A percentile compares a stretch with the other conserved stretches of the same genome.
These are phyloP conservation scores for Trichophaea hybrida DNA, from an alignment of 2,329 filamentous ascomycete genomes.

Conservation along the genomic window DNA sequence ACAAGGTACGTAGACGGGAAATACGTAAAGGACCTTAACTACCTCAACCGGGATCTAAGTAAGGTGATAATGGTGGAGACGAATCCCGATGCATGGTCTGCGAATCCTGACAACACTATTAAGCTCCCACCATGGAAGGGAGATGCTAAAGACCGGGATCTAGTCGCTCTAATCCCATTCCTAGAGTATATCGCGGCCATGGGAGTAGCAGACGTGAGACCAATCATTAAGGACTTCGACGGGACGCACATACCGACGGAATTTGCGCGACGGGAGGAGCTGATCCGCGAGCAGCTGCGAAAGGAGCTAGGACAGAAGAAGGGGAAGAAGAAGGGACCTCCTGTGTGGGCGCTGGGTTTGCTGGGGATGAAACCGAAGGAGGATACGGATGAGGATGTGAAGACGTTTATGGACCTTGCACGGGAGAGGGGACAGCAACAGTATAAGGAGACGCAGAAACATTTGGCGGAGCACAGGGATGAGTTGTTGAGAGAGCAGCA, in stretches of 20 bases:
- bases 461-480: constrained; percentile 85
- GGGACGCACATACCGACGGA: constrained; percentile 78
- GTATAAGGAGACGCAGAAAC: constrained; percentile 76
- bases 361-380: constrained; percentile 64
- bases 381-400: constrained; percentile 61
- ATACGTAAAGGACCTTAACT: constrained; percentile 97
- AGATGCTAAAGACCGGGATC: constrained; percentile 64
- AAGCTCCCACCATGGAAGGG: constrained; percentile 83
- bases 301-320: constrained; percentile 58
- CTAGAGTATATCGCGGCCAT: constrained; percentile 94
- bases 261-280: constrained; percentile 75
- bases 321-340: constrained; percentile 43
- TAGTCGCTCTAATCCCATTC: constrained; percentile 85
- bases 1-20: constrained; percentile 93
- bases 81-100: constrained; percentile 62
- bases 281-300: constrained; percentile 71
- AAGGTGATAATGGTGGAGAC: constrained; percentile 95
- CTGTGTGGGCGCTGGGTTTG: constrained; percentile 53
- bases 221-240: constrained; percentile 65
- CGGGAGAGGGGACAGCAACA: constrained; percentile 80
- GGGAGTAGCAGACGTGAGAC: constrained; percentile 75
- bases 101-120: constrained; percentile 94
- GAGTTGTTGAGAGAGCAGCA: constrained; percentile 94
- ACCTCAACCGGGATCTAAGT: constrained; percentile 86
- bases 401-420: constrained; percentile 92